These are phyloP conservation scores for Potentilla sterilis DNA, from an alignment of 306 rosid species.

Conservation along the genomic window DNA sequence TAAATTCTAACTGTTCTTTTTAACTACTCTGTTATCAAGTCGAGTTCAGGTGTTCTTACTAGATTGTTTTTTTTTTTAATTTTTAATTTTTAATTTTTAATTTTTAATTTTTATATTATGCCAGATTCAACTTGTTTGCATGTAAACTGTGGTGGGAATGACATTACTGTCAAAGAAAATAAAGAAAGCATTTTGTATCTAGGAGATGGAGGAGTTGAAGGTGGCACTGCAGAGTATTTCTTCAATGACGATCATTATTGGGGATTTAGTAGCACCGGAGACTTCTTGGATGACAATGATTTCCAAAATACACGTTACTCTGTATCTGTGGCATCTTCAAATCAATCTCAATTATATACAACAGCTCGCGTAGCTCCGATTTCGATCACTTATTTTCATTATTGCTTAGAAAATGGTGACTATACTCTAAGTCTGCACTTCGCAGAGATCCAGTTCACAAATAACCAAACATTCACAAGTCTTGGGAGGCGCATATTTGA, in stretches of 20 bases:
- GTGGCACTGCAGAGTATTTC: constrained; percentile 30
- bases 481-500: constrained; percentile 63
- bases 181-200: constrained; percentile 8
- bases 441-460: constrained; percentile 60
- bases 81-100: no score
- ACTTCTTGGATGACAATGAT: constrained; percentile 37
- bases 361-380: constrained; percentile 61
- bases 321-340: constrained; percentile 34
- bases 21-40: background rate
- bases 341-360: constrained; percentile 41
- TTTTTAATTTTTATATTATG: constrained; percentile 12
- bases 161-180: constrained; percentile 23
- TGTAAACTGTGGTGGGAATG: constrained; percentile 57
- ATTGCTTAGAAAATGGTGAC: constrained; percentile 67
- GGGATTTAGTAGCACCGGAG: constrained; percentile 51
- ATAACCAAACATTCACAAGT: constrained; percentile 42
- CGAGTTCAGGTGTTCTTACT: constrained; percentile 12
- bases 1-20: background rate
- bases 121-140: constrained; percentile 74
- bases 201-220: constrained; percentile 36
- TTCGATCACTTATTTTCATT: constrained; percentile 65
- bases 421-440: constrained; percentile 61
- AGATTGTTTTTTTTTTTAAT: background rate
- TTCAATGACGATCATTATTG: constrained; percentile 9
- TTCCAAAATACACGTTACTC: constrained; percentile 35